phyloP scores from a whole-genome alignment of 169 alveolate genomes.

The Cryptosporidium xiaoi region DNA sequence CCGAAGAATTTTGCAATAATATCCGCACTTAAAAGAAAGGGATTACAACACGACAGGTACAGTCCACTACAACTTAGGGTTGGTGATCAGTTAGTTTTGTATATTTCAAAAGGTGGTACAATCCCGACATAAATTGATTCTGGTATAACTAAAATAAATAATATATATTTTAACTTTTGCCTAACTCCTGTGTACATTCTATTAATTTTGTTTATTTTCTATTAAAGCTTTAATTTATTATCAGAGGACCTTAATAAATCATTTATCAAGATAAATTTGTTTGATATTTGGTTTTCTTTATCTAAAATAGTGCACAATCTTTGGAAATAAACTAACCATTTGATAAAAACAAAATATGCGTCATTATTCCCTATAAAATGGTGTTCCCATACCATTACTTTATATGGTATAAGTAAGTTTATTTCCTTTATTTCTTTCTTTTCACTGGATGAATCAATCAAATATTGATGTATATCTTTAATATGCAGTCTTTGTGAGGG shows the following conservation, averaged over 20 bases:
- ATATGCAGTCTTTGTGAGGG: conserved; percentile 20
- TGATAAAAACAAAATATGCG: conserved; percentile 17
- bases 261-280: conserved; percentile 6
- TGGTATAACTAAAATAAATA: neutral
- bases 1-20: conserved; percentile 61
- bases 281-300: conserved; percentile 6
- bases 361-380: conserved; percentile 48
- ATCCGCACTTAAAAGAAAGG: conserved; percentile 55
- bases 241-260: neutral
- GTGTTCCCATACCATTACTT: conserved; percentile 49
- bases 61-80: conserved; percentile 69
- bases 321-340: conserved; percentile 12
- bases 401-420: conserved; percentile 12
- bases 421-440: conserved; percentile 1
- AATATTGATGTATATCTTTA: conserved; percentile 23
- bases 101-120: conserved; percentile 71
- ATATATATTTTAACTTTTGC: neutral
- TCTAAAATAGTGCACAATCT: conserved; percentile 2
- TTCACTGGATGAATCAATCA: neutral
- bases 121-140: conserved; percentile 26
- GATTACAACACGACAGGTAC: conserved; percentile 70
- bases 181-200: neutral
- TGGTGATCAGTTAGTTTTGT: conserved; percentile 54
- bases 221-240: neutral
- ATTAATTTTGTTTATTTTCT: neutral